Base-by-base conservation (phyloP, 1,284 basidiomycete genomes). In the Trametes hirsuta region DNA sequence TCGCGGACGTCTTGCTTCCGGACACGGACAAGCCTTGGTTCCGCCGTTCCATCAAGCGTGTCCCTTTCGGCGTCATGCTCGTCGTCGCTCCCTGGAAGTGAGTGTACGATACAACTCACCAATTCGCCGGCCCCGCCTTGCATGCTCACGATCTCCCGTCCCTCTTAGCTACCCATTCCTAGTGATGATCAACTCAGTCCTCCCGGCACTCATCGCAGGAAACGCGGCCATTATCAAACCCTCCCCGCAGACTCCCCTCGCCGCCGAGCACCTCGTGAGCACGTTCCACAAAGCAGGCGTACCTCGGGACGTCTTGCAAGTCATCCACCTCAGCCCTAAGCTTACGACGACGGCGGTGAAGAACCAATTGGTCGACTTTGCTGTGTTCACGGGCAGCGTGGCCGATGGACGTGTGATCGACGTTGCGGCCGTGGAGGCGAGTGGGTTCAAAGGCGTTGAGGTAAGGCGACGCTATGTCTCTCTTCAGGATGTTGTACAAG, bases 171-270 rank as follows among this genome's bases (percentile, higher is more conserved):
- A 85, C 75, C 95, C 95, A 0, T 96, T 94, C 77, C 85, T 97
- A 48, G 89, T 89, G 47, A 86, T 92, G 39, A 85, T 98, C 74
- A 98, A 98, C 76, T 88, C 93, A 1, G 87, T 98, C 55, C 83
- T 98, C 35, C 95, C 95, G 1, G 93, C 94, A 0, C 78, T 98
- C 61, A 79, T 97, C 40, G 86, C 93, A 5, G 94, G 96, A 30
- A 98, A 98, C 74, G 78, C 92, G 0, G 92, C 98, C 14, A 76
- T 98, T 50, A 79, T 98, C 72, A 98, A 98, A 75, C 95, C 96
- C 0, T 96, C 95, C 3, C 96, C 96, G 1, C 96, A 98, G 73
- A 97, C 95, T 0, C 96, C 96, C 30, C 77, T 94, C 45, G 87
- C 88, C 0, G 94, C 92, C 3, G 94, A 97, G 74, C 85, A 92